phyloP scores from a whole-genome alignment of 2,329 filamentous ascomycete genomes.

The Chaetothyriales sp. region DNA sequence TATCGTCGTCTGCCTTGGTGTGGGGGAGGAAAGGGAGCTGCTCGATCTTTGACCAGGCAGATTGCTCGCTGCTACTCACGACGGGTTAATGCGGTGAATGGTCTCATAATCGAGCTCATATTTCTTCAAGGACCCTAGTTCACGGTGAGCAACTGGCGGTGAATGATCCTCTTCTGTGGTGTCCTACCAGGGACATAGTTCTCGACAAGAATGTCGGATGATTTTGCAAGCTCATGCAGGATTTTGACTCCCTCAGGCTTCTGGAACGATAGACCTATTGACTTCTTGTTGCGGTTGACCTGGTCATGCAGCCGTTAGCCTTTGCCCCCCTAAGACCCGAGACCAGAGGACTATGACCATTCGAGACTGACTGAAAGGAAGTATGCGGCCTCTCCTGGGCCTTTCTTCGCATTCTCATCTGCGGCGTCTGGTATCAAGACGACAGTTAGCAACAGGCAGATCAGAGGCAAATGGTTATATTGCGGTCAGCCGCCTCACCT shows the following conservation, averaged over 20 bases:
- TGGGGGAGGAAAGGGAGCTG: neutral
- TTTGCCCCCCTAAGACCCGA: neutral
- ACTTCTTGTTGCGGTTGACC: conserved; percentile 97
- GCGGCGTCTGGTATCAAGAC: neutral
- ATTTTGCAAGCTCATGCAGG: conserved; percentile 65
- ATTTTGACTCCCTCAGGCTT: conserved; percentile 71
- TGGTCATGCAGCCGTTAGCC: conserved; percentile 23
- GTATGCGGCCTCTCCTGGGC: conserved; percentile 81
- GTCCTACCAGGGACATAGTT: conserved; percentile 78
- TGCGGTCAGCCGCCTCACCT: conserved; percentile 36
- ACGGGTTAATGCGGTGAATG: conserved; percentile 63
- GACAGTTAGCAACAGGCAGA: neutral
- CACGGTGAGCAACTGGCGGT: neutral
- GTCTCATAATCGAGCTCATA: conserved; percentile 82
- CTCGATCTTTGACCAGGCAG: neutral
- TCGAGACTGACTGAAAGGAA: conserved; percentile 57
- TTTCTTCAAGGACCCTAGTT: conserved; percentile 48
- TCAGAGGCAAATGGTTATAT: neutral
- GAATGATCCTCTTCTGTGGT: neutral
- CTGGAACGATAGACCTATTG: conserved; percentile 78
- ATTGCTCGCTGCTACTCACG: conserved; percentile 4
- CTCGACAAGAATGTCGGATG: conserved; percentile 86
- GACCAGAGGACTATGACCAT: too few relatives aligned
- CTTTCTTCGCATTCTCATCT: conserved; percentile 3
- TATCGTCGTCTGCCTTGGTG: neutral